Base-by-base conservation (phyloP, 2,329 filamentous ascomycete genomes). In the Cordyceps farinosa region DNA sequence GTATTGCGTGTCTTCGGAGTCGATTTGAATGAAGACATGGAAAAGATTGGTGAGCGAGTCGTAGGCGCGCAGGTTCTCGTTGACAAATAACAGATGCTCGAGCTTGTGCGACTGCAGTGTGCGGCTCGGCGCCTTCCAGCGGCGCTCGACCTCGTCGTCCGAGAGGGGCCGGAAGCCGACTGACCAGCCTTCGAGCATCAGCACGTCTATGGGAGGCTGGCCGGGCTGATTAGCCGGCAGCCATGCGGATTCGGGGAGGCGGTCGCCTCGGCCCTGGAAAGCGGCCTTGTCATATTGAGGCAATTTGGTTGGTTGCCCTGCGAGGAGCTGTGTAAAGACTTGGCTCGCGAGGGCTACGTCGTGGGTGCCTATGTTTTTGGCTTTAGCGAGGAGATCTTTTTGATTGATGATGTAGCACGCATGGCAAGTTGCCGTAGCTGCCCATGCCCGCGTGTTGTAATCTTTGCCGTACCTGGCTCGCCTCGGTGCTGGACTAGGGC, bases 141-240 rank as follows among this genome's bases (percentile, higher is more conserved):
- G 81, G 3, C 86, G 73, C 34, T 81, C 80, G 4, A 85, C 73
- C 5, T 82, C 79, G n/a, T 77, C 72, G 0, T 81, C 74, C 36
- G 77, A 69, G 13, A 93, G 75, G 0, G 89, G 75, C 6, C 87
- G 86, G 77, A 97, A 97, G 3, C 92, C 93, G 13, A 96, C 87
- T 74, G 90, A 95, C 93, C 92, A 97, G 22, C 93, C 92, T 75
- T 97, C 92, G 66, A 97, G 87, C 58, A 97, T 85, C 29, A 97
- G 82, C 7, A 94, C 85, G 30, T 84, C 75, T 30, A 84, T 76
- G n/a, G 75, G 78, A 2, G 71, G 74, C 60, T 84, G 79, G 9
- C 81, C 82, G 0, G 75, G 76, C 52, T 73, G 76, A 67, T 86
- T 86, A 64, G 89, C 81, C 15, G 71, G 71, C 32, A 81, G 77